These are phyloP conservation scores for Ceratobasidium theobromae DNA, from an alignment of 1,284 basidiomycete species.

Conservation along the genomic window DNA sequence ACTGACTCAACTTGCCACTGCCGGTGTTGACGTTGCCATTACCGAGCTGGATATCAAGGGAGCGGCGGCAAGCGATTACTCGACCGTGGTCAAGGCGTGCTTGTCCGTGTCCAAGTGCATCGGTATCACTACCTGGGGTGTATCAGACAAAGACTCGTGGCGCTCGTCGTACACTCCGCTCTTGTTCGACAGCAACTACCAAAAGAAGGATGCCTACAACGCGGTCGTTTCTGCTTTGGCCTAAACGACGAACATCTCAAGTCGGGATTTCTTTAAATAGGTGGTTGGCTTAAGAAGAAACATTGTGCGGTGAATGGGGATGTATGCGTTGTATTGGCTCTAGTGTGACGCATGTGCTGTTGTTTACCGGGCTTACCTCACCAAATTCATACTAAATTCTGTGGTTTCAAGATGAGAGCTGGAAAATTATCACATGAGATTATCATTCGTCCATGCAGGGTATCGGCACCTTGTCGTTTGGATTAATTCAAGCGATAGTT, in stretches of 20 bases:
- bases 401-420: no score
- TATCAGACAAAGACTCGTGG: no score
- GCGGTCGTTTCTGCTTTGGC: constrained; percentile 44
- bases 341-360: no score
- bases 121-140: constrained; percentile 46
- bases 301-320: no score
- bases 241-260: neutral
- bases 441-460: no score
- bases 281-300: neutral
- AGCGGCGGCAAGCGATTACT: constrained; percentile 46
- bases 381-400: no score
- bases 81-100: constrained; percentile 52
- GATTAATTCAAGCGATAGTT: no score
- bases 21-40: constrained; percentile 36
- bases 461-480: no score
- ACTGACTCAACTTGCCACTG: constrained; percentile 34
- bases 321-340: no score
- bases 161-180: constrained; percentile 48
- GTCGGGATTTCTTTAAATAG: neutral
- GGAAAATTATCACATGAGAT: no score
- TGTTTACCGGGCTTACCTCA: no score
- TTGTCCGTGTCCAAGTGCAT: constrained; percentile 49
- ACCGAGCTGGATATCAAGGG: no score
- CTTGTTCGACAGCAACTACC: constrained; percentile 51
- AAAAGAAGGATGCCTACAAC: constrained; percentile 52